Conservation (phyloP, 805 yeast species). For the Hyphopichia homilentoma region DNA sequence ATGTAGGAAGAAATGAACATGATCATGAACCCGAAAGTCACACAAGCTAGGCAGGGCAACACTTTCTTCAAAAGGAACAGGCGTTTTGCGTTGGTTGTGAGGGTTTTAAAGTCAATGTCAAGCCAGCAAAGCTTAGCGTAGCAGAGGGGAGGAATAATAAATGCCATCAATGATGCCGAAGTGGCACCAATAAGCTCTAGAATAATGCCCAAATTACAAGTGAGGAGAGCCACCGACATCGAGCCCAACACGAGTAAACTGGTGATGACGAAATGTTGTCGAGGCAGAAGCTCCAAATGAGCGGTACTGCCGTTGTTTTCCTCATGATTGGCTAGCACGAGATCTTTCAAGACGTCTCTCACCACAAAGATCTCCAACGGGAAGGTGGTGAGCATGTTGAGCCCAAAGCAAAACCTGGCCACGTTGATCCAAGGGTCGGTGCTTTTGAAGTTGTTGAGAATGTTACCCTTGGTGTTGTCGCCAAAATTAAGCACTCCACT, state of each 20-base stretch:
- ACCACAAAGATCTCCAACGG: constrained; percentile 91
- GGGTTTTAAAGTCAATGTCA: constrained; percentile 28
- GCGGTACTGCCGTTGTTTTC: constrained; percentile 22
- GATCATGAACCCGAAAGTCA: constrained; percentile 67
- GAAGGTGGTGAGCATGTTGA: constrained; percentile 88
- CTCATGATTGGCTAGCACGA: constrained; percentile 31
- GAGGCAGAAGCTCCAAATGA: constrained; percentile 39
- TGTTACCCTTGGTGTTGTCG: constrained; percentile 77
- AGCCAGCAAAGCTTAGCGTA: constrained; percentile 59
- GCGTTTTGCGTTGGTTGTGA: constrained; percentile 17
- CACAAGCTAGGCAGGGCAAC: constrained; percentile 57
- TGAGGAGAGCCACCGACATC: constrained; percentile 70
- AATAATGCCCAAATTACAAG: constrained; percentile 87
- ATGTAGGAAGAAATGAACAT: constrained; percentile 80
- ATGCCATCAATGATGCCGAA: constrained; percentile 89
- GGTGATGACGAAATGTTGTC: constrained; percentile 62
- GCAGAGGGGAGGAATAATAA: constrained; percentile 85
- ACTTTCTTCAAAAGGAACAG: constrained; percentile 37
- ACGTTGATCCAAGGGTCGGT: constrained; percentile 73
- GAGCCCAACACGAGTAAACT: constrained; percentile 61
- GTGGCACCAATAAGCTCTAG: constrained; percentile 90
- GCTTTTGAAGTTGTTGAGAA: constrained; percentile 80
- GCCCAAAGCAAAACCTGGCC: constrained; percentile 87
- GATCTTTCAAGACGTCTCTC: constrained; percentile 77
- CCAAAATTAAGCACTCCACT: constrained; percentile 77